Evolutionary conservation across 169 alveolate genomes (phyloP).

Genomic region (Amoebophrya sp.): DNA sequence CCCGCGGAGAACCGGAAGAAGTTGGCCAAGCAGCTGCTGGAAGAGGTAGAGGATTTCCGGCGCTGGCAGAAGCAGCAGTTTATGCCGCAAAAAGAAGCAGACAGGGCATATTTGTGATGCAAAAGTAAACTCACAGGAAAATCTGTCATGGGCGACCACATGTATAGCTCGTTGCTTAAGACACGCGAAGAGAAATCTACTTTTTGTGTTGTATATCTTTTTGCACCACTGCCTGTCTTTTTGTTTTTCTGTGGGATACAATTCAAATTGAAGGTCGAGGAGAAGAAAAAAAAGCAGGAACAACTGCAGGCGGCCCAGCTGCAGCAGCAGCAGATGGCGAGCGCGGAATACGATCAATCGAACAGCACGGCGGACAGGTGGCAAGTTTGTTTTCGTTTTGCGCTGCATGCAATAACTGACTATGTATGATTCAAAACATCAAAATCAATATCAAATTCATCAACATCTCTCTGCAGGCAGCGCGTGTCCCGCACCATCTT

Average conservation of each 20-base stretch:
- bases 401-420: background rate
- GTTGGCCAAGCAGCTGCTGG: background rate
- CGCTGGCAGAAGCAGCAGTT: too few relatives aligned
- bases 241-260: too few relatives aligned
- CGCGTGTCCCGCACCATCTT: background rate
- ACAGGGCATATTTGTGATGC: too few relatives aligned
- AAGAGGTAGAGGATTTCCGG: background rate
- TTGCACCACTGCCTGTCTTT: background rate
- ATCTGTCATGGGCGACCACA: background rate
- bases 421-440: background rate
- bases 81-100: too few relatives aligned
- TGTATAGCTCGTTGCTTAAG: background rate
- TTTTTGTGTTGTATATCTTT: background rate
- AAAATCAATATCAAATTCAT: background rate
- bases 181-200: background rate
- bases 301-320: too few relatives aligned
- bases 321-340: too few relatives aligned
- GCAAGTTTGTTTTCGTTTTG: background rate
- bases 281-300: too few relatives aligned
- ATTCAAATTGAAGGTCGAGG: too few relatives aligned
- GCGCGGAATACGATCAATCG: too few relatives aligned
- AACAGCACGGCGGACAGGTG: too few relatives aligned
- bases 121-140: background rate
- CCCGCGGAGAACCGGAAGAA: background rate
- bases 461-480: background rate